phyloP scores from a whole-genome alignment of 306 rosid genomes.

The Purshia tridentata region DNA sequence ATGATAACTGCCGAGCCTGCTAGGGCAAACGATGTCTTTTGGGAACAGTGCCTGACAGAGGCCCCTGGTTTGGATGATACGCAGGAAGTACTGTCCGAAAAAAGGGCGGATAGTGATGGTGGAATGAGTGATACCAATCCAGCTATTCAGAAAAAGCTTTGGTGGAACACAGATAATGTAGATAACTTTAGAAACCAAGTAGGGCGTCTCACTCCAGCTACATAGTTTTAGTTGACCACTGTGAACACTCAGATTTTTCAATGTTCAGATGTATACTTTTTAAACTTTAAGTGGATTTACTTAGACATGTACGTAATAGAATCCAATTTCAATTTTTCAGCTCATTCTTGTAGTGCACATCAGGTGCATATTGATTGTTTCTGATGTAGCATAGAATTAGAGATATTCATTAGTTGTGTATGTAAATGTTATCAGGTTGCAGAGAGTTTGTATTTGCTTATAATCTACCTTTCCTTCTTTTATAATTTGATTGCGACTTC shows the following conservation, averaged over 20 bases:
- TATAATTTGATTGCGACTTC: neutral
- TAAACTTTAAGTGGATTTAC: neutral
- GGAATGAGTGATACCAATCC: slow-evolving; percentile 9
- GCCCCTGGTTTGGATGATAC: slow-evolving; percentile 27
- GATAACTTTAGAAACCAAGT: slow-evolving; percentile 25
- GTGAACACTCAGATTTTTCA: neutral
- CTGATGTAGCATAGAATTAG: neutral
- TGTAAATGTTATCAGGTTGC: slow-evolving; percentile 11
- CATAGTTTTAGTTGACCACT: neutral
- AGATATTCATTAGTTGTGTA: slow-evolving; percentile 5
- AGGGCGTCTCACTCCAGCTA: slow-evolving; percentile 41
- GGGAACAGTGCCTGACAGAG: slow-evolving; percentile 47
- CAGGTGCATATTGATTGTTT: slow-evolving; percentile 7
- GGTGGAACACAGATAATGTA: slow-evolving; percentile 28
- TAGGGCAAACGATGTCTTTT: slow-evolving; percentile 33
- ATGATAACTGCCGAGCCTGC: neutral
- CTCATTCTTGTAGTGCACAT: slow-evolving; percentile 9
- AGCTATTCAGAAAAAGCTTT: slow-evolving; percentile 14
- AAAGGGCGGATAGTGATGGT: slow-evolving; percentile 10
- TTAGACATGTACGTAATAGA: slow-evolving; percentile 7
- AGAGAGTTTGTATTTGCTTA: neutral
- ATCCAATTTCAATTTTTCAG: slow-evolving; percentile 21
- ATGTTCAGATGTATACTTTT: neutral
- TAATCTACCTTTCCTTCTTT: neutral
- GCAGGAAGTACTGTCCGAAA: slow-evolving; percentile 11